Base-by-base conservation (phyloP, 441 rosid genomes). In the Erodium trifolium region DNA sequence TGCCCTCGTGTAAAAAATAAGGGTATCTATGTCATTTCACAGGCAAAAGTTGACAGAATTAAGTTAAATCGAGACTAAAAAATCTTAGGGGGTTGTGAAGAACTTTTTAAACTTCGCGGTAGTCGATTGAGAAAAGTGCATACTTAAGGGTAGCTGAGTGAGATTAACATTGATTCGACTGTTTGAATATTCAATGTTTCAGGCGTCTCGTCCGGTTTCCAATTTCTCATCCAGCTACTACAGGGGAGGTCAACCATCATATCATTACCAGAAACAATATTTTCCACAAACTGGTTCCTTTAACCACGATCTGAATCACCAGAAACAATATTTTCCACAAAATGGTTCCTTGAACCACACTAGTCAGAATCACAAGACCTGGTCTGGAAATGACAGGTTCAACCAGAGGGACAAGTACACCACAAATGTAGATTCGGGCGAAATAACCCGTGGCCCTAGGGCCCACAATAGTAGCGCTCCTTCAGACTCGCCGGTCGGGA, bases 371-470 rank as follows among this genome's bases (percentile, higher is more conserved):
- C 4, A 45, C 63, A 81, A 84, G 67, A 65, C 37, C 4, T 77
- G 82, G 90, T 81, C 73, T 79, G 84, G 85, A 11, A 82, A 77
- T 73, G 84, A 83, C 53, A 76, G 79, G 23, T 74, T 71, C 66
- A 79, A 45, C 68, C 39, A 72, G 6, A 80, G 79, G 34, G 80
- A 75, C 3, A 81, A 71, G 53, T 81, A 69, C 68, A 74, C 68
- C 68, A 75, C 76, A 69, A 71, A 70, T 69, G 72, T 37, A 70
- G 86, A 83, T 71, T 76, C 84, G 27, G 67, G 78, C 68, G 93
- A 90, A 75, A 65, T 88, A 79, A 84, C 84, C 63, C 71, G 92
- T 73, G 96, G 96, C 72, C 96, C 96, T 12, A 84, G 96, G 80
- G 76, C 82, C 55, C 65, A 64, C 19, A 78, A 72, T 34, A 85